Base-by-base conservation (phyloP, 345 rosid genomes). In the Moringa oleifera region DNA sequence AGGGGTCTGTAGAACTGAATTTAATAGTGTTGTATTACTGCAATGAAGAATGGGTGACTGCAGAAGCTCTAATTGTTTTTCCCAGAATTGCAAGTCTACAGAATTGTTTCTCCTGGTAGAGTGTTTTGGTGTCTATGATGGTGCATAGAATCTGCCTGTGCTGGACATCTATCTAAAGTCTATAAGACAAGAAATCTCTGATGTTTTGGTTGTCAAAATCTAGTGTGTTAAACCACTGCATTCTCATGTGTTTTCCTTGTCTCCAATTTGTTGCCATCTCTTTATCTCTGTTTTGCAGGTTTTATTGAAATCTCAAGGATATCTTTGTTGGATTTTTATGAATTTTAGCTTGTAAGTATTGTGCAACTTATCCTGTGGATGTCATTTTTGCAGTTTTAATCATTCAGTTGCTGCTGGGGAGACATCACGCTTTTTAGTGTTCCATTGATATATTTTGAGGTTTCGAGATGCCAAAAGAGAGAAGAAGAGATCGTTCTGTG, bases 381-480 rank as follows among this genome's bases (percentile, higher is more conserved):
- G 18, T 57, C n/a, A 28, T 45, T 15, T 47, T 64, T 64, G 41
- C 51, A 20, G 21, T 49, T 55, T 45, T 25, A 53, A n/a, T 55
- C 23, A 23, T 50, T 55, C 63, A 60, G 70, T 55, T 49, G 52
- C 65, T 33, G 53, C 62, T 21, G 55, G 51, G 51, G 59, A 64
- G 70, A 31, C 47, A 41, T 56, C 51, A 50, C 17, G 33, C 28
- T 41, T 53, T 51, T 49, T 58, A 23, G 62, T 33, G 33, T 63
- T 63, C 53, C 24, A 33, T 63, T 61, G 45, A 22, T 59, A 58
- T 46, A 55, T 63, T 65, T 71, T 33, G 45, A 47, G 56, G 19
- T 55, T 68, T 64, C 56, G 71, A 61, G 55, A 94, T 94, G 99
- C 91, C 97, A 21, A 94, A 94, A 82, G 88, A 85, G 77, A 90